Evolutionary conservation across 805 yeast species (phyloP).

Genomic region (Hanseniaspora clermontiae): DNA sequence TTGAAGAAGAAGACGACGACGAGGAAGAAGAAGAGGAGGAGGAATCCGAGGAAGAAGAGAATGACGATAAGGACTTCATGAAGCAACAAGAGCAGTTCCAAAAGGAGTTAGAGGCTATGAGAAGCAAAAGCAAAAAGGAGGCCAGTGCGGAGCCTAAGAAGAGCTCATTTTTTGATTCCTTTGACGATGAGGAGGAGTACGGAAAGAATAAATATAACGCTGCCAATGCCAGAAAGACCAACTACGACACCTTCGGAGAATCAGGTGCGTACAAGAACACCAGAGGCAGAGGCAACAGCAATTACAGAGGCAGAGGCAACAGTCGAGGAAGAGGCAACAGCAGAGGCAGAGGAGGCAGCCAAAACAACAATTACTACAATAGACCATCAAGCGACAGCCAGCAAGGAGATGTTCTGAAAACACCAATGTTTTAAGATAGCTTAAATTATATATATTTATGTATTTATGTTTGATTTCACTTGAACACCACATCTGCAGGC

Average conservation of each 20-base stretch:
- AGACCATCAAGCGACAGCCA: not conserved
- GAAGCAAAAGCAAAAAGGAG: not conserved
- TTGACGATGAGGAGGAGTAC: conserved; percentile 18
- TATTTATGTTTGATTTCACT: conserved; percentile 10
- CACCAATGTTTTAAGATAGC: not conserved
- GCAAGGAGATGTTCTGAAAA: not conserved
- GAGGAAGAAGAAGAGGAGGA: not conserved
- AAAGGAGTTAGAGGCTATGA: conserved; percentile 12
- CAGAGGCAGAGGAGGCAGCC: conserved; percentile 19
- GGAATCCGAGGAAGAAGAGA: conserved; percentile 8
- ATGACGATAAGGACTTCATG: not conserved
- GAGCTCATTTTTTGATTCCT: conserved; percentile 10
- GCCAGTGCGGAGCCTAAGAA: not conserved
- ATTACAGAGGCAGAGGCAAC: conserved; percentile 29
- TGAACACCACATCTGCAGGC: conserved; percentile 58
- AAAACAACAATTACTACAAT: conserved; percentile 6
- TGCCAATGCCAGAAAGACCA: conserved; percentile 52
- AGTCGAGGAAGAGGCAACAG: conserved; percentile 29
- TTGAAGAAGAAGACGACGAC: conserved; percentile 24
- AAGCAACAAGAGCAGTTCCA: conserved; percentile 8
- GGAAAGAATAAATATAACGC: conserved; percentile 15
- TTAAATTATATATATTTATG: not conserved
- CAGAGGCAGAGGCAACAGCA: conserved; percentile 26
- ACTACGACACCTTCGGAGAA: conserved; percentile 77
- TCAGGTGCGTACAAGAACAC: conserved; percentile 42